phyloP scores from a whole-genome alignment of 2,329 filamentous ascomycete genomes.

The Sclerotinia subarctica region DNA sequence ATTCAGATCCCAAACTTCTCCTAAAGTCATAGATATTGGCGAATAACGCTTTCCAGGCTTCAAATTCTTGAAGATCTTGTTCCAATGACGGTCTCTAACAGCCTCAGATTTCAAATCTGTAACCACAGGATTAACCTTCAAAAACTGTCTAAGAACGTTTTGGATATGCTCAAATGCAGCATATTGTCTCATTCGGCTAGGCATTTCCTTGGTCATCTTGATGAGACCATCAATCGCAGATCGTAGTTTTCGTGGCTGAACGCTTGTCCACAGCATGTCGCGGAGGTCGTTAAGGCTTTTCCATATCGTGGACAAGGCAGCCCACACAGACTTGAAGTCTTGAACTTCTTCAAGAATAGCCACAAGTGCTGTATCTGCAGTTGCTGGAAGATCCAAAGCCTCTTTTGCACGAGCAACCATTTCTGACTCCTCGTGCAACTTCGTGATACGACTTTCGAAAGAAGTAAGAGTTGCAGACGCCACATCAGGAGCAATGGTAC shows the following conservation, averaged over 20 bases:
- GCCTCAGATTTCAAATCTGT: slow-evolving; percentile 94
- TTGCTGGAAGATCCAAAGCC: slow-evolving; percentile 82
- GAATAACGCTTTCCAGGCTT: slow-evolving; percentile 93
- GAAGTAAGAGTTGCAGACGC: slow-evolving; percentile 77
- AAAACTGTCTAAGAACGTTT: slow-evolving; percentile 77
- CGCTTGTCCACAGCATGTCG: slow-evolving; percentile 90
- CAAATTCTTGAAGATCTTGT: slow-evolving; percentile 94
- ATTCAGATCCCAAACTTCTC: slow-evolving; percentile 97
- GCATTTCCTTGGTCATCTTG: slow-evolving; percentile 99
- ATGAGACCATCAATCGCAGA: slow-evolving; percentile 86
- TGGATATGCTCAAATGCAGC: slow-evolving; percentile 99
- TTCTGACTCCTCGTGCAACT: slow-evolving; percentile 80
- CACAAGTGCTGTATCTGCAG: slow-evolving; percentile 75
- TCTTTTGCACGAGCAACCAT: slow-evolving; percentile 98
- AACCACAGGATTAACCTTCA: slow-evolving; percentile 87
- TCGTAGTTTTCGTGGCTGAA: slow-evolving; percentile 90
- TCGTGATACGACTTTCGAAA: slow-evolving; percentile 82
- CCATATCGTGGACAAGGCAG: slow-evolving; percentile 93
- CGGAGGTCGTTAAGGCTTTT: slow-evolving; percentile 90
- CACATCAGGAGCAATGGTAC: slow-evolving; percentile 84
- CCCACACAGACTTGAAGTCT: slow-evolving; percentile 99
- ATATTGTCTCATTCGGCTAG: slow-evolving; percentile 97
- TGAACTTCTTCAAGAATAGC: slow-evolving; percentile 91
- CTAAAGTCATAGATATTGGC: slow-evolving; percentile 90
- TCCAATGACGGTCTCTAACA: slow-evolving; percentile 94